Percentiles rank a stretch among this genome's conserved stretches.
phyloP scores from a whole-genome alignment of 352 stramenopile species.

The Globisporangium heterothallicum region DNA sequence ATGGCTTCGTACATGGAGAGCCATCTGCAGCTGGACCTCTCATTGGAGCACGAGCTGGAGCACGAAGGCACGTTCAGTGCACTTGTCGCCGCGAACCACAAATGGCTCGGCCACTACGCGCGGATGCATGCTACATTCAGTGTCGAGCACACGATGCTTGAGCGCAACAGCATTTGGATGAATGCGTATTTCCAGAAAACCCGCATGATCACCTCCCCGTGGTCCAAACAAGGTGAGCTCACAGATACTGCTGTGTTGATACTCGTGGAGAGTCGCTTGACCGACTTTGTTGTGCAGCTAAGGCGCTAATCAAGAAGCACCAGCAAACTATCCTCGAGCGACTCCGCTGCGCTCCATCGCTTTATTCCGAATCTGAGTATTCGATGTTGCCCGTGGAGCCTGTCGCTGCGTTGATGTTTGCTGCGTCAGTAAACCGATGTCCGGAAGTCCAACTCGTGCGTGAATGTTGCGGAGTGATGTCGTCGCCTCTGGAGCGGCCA shows the following conservation, averaged over 20 bases:
- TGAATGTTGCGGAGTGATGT: neutral
- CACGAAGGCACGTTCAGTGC: slow-evolving; percentile 32
- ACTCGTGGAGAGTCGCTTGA: neutral
- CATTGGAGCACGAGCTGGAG: slow-evolving; percentile 18
- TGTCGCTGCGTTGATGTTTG: slow-evolving; percentile 60
- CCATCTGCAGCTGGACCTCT: slow-evolving; percentile 33
- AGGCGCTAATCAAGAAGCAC: slow-evolving; percentile 47
- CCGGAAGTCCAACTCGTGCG: slow-evolving; percentile 54
- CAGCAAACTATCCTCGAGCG: slow-evolving; percentile 33
- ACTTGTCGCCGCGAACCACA: slow-evolving; percentile 55
- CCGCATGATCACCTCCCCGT: slow-evolving; percentile 56
- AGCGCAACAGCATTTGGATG: slow-evolving; percentile 75
- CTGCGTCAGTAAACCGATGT: slow-evolving; percentile 48
- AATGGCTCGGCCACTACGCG: slow-evolving; percentile 61
- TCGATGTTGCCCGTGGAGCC: slow-evolving; percentile 51
- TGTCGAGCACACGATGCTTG: slow-evolving; percentile 45
- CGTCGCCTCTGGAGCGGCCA: neutral
- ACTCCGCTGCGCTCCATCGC: slow-evolving; percentile 24
- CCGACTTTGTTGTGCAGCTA: slow-evolving; percentile 32
- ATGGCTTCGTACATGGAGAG: slow-evolving; percentile 15
- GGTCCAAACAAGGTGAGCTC: slow-evolving; percentile 43
- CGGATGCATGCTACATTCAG: slow-evolving; percentile 48
- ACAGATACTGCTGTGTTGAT: neutral
- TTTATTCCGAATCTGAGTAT: slow-evolving; percentile 42
- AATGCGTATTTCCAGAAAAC: slow-evolving; percentile 80